Base-by-base conservation (phyloP, 2,329 filamentous ascomycete species). In the Alternaria hordeiaustralica region DNA sequence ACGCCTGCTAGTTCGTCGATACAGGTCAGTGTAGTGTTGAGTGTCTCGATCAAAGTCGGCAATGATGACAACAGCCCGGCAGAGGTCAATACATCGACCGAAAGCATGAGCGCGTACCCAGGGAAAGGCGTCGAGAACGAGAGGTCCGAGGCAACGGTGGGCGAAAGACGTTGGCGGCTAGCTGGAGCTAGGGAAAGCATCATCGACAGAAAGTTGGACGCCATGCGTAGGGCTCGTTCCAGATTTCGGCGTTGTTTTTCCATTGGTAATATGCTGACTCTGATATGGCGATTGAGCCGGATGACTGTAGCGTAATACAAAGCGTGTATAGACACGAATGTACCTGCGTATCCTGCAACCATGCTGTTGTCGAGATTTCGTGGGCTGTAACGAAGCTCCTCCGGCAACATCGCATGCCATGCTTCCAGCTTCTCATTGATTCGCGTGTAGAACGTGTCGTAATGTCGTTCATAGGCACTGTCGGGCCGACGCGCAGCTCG, bases 61-160 rank as follows among this genome's bases (percentile, higher is more conserved):
- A 89, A 75, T 1, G 68, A 69, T 5, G 70, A 53, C 10, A 72
- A 63, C 10, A 69, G 72, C 1, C 89, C 88, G 6, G 85, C 87
- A 0, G 89, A 87, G 12, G 87, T 87, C 59, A 92, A 82, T 2
- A 92, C 87, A 69, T 93, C 91, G 33, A 90, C 83, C 0, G 90
- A 89, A 51, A 88, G 85, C 33, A 89, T 81, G 23, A 90, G 84
- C 6, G 86, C 85, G 66, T 87, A 87, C n/a, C 87, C 87, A 18
- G 88, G 82, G 65, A 90, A 88, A 0, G 90, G 89, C 30, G 74
- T 76, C 0, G 87, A 85, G 44, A 87, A 84, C 6, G 78, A 68
- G 60, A 77, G 75, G 28, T 83, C 68, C n/a, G 72, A 51, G 20
- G 66, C 53, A 20, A 65, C 36, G 70, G 50, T 77, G 57, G 45